A percentile compares a stretch with the other conserved stretches of the same genome.
Conservation (phyloP, 257 asterid genomes). For the Petunia axillaris region DNA sequence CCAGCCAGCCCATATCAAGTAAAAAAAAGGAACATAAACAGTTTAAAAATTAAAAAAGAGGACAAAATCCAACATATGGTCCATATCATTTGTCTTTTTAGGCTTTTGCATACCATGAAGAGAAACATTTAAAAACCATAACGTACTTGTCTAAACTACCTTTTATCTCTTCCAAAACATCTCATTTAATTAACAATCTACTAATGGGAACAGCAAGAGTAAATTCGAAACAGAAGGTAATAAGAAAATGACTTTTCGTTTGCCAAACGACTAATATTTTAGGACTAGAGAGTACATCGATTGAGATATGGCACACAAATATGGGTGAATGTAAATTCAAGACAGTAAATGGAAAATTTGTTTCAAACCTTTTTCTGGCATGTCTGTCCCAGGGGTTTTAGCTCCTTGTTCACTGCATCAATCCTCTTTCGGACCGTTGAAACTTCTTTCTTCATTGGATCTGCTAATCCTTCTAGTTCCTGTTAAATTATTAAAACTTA, state of each 20-base stretch:
- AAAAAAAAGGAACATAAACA: neutral
- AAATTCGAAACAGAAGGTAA: too few relatives aligned
- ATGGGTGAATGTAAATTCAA: neutral
- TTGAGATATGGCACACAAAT: neutral
- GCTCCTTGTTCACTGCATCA: slow-evolving; percentile 53
- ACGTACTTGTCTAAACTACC: too few relatives aligned
- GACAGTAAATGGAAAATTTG: neutral
- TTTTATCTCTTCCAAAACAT: too few relatives aligned
- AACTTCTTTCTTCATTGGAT: slow-evolving; percentile 69
- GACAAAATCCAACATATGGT: neutral
- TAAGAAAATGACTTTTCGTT: too few relatives aligned
- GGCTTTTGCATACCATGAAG: too few relatives aligned
- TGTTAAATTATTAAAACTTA: slow-evolving; percentile 13
- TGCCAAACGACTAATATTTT: too few relatives aligned
- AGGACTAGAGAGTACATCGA: neutral
- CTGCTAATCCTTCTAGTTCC: slow-evolving; percentile 60
- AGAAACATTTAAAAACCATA: too few relatives aligned
- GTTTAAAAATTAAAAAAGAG: neutral
- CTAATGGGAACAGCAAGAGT: too few relatives aligned
- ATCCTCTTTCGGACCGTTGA: slow-evolving; percentile 53
- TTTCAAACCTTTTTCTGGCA: slow-evolving; percentile 58
- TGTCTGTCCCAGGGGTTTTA: slow-evolving; percentile 49
- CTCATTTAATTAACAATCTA: too few relatives aligned
- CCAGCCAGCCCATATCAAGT: too few relatives aligned
- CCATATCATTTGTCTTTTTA: too few relatives aligned